Evolutionary conservation across 306 rosid species (phyloP), one percentile per base, ranked within the genome.

Genomic region (Medicago ruthenica): DNA sequence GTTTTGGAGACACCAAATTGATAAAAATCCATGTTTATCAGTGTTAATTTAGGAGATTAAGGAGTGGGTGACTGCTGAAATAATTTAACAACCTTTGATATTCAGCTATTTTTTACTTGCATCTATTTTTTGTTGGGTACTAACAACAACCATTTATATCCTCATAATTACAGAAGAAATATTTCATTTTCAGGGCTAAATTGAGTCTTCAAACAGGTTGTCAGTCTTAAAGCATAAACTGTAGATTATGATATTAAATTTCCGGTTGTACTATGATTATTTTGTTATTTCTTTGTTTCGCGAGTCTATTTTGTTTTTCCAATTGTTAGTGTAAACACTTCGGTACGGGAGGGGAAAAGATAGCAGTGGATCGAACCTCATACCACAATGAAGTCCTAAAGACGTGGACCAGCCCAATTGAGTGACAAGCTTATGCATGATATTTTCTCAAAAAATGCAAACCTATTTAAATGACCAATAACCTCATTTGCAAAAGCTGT

Each of bases 161-260:
- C 21, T 58, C 17, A n/a, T 59, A 22, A 41, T 16, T 16, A 59
- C 34, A 0, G 45, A 5, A 41, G 41, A 60, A 60, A 60, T 42
- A 42, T 73, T 73, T 41, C 57, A 9, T 27, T 73, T 73, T 41
- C 57, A 9, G 44, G 44, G 14, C 13, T 41, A 12, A 54, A 67
- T 67, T 55, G 59, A 67, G 36, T 24, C 45, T 22, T 76, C 50
- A 54, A 66, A 76, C 57, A 21, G 67, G 67, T n/a, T 55, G 34
- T 13, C 61, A 21, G 57, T 65, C 17, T 51, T 64, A 57, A 64
- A 51, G 13, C 42, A 65, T 53, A 40, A 62, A 50, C 39, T 13
- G 45, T 27, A 27, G 70, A 24, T 53, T 15, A 51, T 20, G 24
- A 53, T 65, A 9, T 51, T 27, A 61, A 15, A 39, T n/a, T 65